Conservation (phyloP, 768 basidiomycete genomes). For the Gloeophyllum trabeum region DNA sequence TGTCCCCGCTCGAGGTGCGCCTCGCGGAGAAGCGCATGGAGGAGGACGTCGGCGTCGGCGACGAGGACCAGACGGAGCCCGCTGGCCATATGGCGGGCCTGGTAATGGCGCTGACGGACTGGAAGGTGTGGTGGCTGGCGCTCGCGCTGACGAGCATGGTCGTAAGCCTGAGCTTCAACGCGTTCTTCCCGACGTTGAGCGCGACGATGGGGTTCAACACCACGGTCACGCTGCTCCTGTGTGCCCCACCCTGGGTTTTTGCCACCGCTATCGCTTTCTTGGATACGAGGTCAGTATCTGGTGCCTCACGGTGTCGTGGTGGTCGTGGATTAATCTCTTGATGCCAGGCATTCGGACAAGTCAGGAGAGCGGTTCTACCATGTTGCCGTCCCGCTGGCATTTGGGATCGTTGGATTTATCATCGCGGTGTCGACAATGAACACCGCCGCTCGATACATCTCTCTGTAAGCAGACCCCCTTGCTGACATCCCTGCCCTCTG, state of each 20-base stretch:
- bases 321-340: background rate
- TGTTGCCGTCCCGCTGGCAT: conserved; percentile 34
- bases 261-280: conserved; percentile 46
- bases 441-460: conserved; percentile 48
- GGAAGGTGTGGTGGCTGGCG: conserved; percentile 80
- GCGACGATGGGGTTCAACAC: conserved; percentile 57
- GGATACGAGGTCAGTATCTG: background rate
- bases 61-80: conserved; percentile 30
- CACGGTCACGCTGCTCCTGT: conserved; percentile 59
- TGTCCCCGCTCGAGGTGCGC: conserved; percentile 43
- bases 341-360: conserved; percentile 55
- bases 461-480: conserved; percentile 32
- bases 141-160: conserved; percentile 49
- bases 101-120: conserved; percentile 51
- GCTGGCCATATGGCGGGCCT: conserved; percentile 25
- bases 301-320: background rate
- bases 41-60: conserved; percentile 49
- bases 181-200: conserved; percentile 69
- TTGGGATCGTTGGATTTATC: conserved; percentile 61
- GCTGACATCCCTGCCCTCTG: background rate
- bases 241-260: conserved; percentile 69
- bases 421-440: conserved; percentile 58
- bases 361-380: conserved; percentile 64
- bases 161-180: conserved; percentile 63
- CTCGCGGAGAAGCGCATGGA: conserved; percentile 52